Base-by-base conservation (phyloP, 257 asterid species). In the Solanum phureja region DNA sequence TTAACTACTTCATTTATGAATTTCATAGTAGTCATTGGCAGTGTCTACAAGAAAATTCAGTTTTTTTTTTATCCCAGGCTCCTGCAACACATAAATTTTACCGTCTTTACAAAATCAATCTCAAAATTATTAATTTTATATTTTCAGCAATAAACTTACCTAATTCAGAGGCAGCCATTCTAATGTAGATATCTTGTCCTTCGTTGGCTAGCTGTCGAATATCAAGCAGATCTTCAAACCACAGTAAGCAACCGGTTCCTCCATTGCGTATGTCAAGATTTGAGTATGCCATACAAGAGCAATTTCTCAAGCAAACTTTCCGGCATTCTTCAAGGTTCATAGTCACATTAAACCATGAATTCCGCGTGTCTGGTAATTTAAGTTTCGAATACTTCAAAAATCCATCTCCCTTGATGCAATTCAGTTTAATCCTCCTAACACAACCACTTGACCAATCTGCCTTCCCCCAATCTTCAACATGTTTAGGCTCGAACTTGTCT, bases 221-320 rank as follows among this genome's bases (percentile, higher is more conserved):
- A 49, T 90, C 92, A 46, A 89, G 40, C 69, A 90, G 83, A 66
- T 89, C 90, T 24, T 66, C 88, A 83, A 82, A 85, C 92, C 92
- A 90, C 21, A 87, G 56, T 77, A 90, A 74, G 84, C 92, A 90
- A 49, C 90, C 91, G 24, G 88, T 86, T 33, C 90, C 92, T 82
- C 82, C 52, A 72, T 86, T 86, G 37, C 87, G 77, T n/a, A 89
- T 37, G 84, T 83, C 83, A 66, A 86, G 58, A 60, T 77, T 90
- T 13, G 92, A 44, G 33, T 89, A 90, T 12, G 90, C 92, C 37
- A 82, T 87, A 77, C 92, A 90, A 42, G 74, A 60, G 44, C 92
- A 90, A 46, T 90, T 75, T 12, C 7, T 66, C 82, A 75, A 49
- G 83, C 91, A 90, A 35, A n/a, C n/a, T 7, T 11, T 34, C 42